Conservation (phyloP, 495 filamentous ascomycete species). For the Glonium stellatum region DNA sequence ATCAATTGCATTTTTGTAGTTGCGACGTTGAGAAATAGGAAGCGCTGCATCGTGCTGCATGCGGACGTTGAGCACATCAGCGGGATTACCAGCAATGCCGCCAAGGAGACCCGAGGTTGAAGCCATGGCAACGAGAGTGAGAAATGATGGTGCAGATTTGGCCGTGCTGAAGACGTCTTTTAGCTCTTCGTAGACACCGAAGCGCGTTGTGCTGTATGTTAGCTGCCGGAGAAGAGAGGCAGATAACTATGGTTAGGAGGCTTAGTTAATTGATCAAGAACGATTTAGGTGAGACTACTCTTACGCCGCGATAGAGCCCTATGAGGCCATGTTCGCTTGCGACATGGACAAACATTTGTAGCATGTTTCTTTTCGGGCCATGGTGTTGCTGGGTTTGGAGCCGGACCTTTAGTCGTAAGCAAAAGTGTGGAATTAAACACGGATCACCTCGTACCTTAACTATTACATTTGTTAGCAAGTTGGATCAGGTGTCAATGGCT, state of each 20-base stretch:
- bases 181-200: slow-evolving; percentile 90
- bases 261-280: slow-evolving; percentile 7
- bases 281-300: not conserved
- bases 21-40: slow-evolving; percentile 62
- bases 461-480: slow-evolving; percentile 12
- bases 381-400: slow-evolving; percentile 59
- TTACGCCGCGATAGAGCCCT: slow-evolving; percentile 74
- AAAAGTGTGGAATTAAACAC: not conserved
- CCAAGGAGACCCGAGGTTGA: slow-evolving; percentile 80
- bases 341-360: slow-evolving; percentile 74
- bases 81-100: slow-evolving; percentile 84
- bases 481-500: slow-evolving; percentile 2
- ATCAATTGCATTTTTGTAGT: slow-evolving; percentile 84
- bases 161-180: slow-evolving; percentile 59
- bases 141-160: slow-evolving; percentile 50
- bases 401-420: slow-evolving; percentile 55
- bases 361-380: slow-evolving; percentile 53
- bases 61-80: slow-evolving; percentile 93
- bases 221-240: slow-evolving; percentile 83
- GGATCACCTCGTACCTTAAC: slow-evolving; percentile 22
- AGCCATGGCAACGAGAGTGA: slow-evolving; percentile 71
- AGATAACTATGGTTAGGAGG: slow-evolving; percentile 54
- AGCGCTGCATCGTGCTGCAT: slow-evolving; percentile 95
- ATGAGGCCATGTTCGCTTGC: slow-evolving; percentile 57
- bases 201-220: slow-evolving; percentile 87